Base-by-base conservation (phyloP, 225 moss, liverwort and hornwort species). In the Sphagnum contortum region DNA sequence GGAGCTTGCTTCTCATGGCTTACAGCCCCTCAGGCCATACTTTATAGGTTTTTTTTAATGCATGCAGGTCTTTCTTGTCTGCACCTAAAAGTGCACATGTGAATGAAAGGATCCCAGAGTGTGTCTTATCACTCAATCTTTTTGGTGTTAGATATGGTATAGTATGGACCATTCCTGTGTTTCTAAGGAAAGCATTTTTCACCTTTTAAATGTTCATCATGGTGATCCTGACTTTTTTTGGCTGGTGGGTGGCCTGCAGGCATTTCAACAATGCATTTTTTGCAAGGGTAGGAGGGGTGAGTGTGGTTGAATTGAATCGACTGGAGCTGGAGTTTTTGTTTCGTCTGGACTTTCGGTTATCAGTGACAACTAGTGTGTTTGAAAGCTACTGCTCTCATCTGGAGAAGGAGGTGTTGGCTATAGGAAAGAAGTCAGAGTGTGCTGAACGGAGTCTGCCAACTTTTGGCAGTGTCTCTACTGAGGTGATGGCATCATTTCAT, bases 251-350 rank as follows among this genome's bases (percentile, higher is more conserved):
- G 29, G 29, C 29, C 61, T 69, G 71, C 94, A 95, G 94, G 71
- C 94, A 95, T 70, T 95, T 95, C 69, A 95, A 95, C 69, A 95
- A 95, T 70, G 80, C 91, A 3, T 89, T 89, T 65, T 95, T 91
- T 53, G 94, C 94, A 69, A 84, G 94, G 62, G 94, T 95, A 46
- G 94, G 94, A 65, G 94, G 94, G 68, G 91, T 95, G 55, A 91
- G 88, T 60, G 64, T 88, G 64, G 64, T 70, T 47, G 94, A 95
- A 72, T 72, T 95, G 73, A 95, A 91, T 73, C 82, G 91, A 56
- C 65, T 95, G 62, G 94, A 95, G 69, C 84, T 89, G 52, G 91
- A 95, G 62, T 80, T 95, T 61, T 77, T 95, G 9, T 86, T 89
- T 55, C 86, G 89, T 50, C 80, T 95, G 9, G 91, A 89, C 81